Conservation (phyloP, 1,139 yeast species). For the Hemisphaericaspora xylanilytica region DNA sequence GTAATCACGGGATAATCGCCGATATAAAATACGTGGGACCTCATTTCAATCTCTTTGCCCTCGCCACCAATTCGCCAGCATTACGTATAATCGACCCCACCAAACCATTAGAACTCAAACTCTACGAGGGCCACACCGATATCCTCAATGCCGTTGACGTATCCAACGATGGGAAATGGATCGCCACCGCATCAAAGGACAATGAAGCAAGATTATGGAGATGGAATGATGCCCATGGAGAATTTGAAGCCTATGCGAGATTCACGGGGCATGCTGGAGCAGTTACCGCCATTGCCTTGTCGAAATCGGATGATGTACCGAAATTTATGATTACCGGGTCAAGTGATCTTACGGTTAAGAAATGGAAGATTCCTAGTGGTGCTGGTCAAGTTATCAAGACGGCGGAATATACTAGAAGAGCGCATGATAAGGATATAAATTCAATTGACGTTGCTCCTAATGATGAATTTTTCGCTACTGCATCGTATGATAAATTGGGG, state of each 20-base stretch:
- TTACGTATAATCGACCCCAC: constrained; percentile 64
- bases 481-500: constrained; percentile 91
- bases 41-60: constrained; percentile 53
- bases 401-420: constrained; percentile 86
- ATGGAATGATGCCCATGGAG: constrained; percentile 39
- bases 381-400: constrained; percentile 30
- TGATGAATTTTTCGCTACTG: constrained; percentile 85
- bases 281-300: constrained; percentile 77
- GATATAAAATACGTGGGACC: constrained; percentile 81
- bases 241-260: constrained; percentile 55
- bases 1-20: constrained; percentile 94
- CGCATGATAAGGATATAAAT: constrained; percentile 95
- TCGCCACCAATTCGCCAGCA: constrained; percentile 95
- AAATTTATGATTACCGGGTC: constrained; percentile 81
- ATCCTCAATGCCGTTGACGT: constrained; percentile 78
- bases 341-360: constrained; percentile 83
- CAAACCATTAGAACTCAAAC: constrained; percentile 57
- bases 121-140: constrained; percentile 82
- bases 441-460: constrained; percentile 86
- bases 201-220: constrained; percentile 82
- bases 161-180: constrained; percentile 78
- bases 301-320: constrained; percentile 58
- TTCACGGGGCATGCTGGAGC: constrained; percentile 87
- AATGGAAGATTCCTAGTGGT: constrained; percentile 68
- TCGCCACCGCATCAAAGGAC: constrained; percentile 94